A percentile compares a stretch with the other conserved stretches of the same genome.
phyloP scores from a whole-genome alignment of 2,329 filamentous ascomycete genomes.

The Penicillium sp. region DNA sequence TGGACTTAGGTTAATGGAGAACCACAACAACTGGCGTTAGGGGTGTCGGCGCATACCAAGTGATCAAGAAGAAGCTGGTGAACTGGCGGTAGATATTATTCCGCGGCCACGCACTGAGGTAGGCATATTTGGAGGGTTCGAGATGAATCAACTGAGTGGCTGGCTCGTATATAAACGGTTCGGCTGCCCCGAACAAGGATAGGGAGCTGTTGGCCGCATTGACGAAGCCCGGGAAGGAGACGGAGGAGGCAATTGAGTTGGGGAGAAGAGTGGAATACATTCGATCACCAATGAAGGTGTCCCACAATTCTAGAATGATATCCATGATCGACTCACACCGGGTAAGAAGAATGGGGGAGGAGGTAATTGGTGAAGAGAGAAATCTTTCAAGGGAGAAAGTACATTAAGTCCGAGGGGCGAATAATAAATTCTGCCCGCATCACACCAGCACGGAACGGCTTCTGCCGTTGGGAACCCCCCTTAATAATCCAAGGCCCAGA shows the following conservation, averaged over 20 bases:
- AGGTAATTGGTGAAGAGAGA: constrained; percentile 1
- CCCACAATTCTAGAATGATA: constrained; percentile 80
- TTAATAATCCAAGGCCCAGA: constrained; percentile 12
- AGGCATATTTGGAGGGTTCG: constrained; percentile 72
- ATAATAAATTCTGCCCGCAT: constrained; percentile 24
- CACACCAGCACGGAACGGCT: constrained; percentile 37
- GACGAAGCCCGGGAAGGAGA: constrained; percentile 51
- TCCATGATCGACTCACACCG: constrained; percentile 63
- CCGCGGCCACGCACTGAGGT: constrained; percentile 72
- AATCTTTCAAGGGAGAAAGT: background rate
- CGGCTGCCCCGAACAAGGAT: constrained; percentile 54
- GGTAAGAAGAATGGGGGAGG: constrained; percentile 4
- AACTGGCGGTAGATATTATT: constrained; percentile 76
- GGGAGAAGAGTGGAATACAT: constrained; percentile 74
- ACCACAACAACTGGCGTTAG: background rate
- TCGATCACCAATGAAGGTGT: constrained; percentile 79
- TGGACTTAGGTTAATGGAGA: constrained; percentile 38
- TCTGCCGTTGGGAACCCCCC: constrained; percentile 16
- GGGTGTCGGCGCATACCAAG: constrained; percentile 62
- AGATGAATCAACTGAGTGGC: constrained; percentile 69
- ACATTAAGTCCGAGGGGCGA: constrained; percentile 6
- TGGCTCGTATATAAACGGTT: constrained; percentile 61
- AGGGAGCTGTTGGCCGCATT: constrained; percentile 57
- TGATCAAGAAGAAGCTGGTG: constrained; percentile 76
- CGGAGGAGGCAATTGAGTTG: constrained; percentile 53